These are phyloP conservation scores for Suillus weaverae DNA, from an alignment of 768 basidiomycete genomes.

Conservation along the genomic window DNA sequence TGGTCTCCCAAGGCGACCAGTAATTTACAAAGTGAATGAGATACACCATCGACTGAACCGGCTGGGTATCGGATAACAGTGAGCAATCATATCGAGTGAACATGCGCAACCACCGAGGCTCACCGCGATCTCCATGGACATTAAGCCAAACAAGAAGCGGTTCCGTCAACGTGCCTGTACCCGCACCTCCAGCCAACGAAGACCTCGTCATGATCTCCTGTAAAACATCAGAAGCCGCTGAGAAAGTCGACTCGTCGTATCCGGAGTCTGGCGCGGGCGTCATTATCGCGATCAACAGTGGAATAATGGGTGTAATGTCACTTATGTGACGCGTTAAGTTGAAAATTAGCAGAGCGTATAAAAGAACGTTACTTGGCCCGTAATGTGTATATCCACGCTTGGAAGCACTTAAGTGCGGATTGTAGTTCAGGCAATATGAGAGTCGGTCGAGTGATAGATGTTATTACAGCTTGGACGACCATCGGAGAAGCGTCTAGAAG, in stretches of 20 bases:
- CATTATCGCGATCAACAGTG: constrained; percentile 54
- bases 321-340: constrained; percentile 34
- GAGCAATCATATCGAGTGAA: constrained; percentile 36
- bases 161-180: constrained; percentile 73
- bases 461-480: constrained; percentile 66
- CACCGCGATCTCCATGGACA: constrained; percentile 42
- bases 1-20: constrained; percentile 84
- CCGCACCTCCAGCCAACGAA: constrained; percentile 67
- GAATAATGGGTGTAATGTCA: constrained; percentile 69
- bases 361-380: constrained; percentile 57
- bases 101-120: constrained; percentile 40
- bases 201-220: constrained; percentile 80
- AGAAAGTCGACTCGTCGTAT: constrained; percentile 53
- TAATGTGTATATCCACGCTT: constrained; percentile 78
- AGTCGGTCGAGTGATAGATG: constrained; percentile 48
- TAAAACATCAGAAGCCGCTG: constrained; percentile 66
- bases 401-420: constrained; percentile 76
- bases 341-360: background rate
- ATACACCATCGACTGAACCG: constrained; percentile 46
- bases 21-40: constrained; percentile 78
- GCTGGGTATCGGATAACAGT: constrained; percentile 13
- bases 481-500: constrained; percentile 68
- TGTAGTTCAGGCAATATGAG: constrained; percentile 48
- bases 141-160: constrained; percentile 83
- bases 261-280: constrained; percentile 32